Evolutionary conservation across 345 rosid species (phyloP).

Genomic region (Eutrema yunnanense): DNA sequence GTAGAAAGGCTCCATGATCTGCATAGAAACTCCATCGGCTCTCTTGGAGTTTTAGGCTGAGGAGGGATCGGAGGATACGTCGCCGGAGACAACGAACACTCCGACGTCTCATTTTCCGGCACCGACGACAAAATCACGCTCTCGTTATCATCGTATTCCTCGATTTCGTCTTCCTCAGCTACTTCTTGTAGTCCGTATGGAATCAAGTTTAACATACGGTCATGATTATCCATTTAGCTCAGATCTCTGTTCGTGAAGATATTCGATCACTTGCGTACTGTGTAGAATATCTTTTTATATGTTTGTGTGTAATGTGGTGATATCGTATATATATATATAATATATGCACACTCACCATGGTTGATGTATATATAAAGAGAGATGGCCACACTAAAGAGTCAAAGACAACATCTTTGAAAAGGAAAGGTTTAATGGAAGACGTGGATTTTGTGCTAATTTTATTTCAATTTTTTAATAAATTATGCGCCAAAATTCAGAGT

Average conservation of each 20-base stretch:
- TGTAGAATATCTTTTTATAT: not conserved
- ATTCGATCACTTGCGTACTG: not conserved
- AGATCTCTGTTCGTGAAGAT: not conserved
- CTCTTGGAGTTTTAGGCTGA: slow-evolving; percentile 76
- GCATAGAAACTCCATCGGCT: slow-evolving; percentile 89
- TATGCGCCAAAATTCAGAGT: not conserved
- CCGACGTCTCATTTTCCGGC: slow-evolving; percentile 14
- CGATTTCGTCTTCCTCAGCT: slow-evolving; percentile 20
- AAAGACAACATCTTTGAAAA: slow-evolving; percentile 22
- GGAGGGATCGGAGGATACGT: slow-evolving; percentile 24
- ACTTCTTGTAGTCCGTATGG: slow-evolving; percentile 26
- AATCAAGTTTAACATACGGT: slow-evolving; percentile 5
- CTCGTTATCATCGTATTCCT: slow-evolving; percentile 18
- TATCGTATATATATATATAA: not conserved
- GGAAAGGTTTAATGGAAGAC: slow-evolving; percentile 22
- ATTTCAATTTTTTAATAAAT: not conserved
- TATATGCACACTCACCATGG: not conserved
- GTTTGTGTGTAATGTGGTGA: not conserved
- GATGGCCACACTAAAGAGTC: slow-evolving; percentile 10
- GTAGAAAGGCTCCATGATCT: slow-evolving; percentile 95
- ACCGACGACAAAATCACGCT: not conserved
- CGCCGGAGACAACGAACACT: slow-evolving; percentile 11
- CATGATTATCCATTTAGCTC: slow-evolving; percentile 15
- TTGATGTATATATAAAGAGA: slow-evolving; percentile 4
- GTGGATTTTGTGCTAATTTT: slow-evolving; percentile 15